These are phyloP conservation scores for Saccharomyces mikatae DNA, from an alignment of 805 yeast genomes.

Conservation along the genomic window DNA sequence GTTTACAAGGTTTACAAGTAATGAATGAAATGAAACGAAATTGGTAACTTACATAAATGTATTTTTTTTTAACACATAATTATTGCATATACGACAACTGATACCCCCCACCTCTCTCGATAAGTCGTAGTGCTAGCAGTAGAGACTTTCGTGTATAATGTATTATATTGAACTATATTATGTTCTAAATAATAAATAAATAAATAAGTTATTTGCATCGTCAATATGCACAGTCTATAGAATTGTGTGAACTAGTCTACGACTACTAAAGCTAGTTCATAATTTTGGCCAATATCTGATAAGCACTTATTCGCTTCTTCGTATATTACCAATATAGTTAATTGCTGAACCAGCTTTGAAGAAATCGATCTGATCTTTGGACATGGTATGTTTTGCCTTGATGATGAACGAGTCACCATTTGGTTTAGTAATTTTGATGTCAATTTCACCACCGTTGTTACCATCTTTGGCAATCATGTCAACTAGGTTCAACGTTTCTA, in stretches of 20 bases:
- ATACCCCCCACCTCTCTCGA: neutral
- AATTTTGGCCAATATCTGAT: neutral
- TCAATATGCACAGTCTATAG: neutral
- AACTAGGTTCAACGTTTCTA: slow-evolving; percentile 64
- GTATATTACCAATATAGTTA: slow-evolving; percentile 70
- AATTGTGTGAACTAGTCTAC: neutral
- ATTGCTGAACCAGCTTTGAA: slow-evolving; percentile 97
- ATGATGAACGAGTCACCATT: slow-evolving; percentile 65
- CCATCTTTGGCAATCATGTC: slow-evolving; percentile 79
- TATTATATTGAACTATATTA: neutral
- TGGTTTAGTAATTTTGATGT: slow-evolving; percentile 62
- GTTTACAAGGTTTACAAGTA: slow-evolving; percentile 35
- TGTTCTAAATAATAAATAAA: neutral
- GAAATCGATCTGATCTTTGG: slow-evolving; percentile 89
- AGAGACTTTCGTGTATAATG: neutral
- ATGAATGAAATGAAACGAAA: slow-evolving; percentile 27
- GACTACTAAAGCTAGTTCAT: neutral
- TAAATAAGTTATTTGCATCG: neutral
- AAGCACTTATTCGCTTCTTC: slow-evolving; percentile 20
- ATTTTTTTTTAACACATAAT: neutral
- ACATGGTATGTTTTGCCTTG: slow-evolving; percentile 89
- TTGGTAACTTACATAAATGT: neutral
- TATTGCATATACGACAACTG: neutral
- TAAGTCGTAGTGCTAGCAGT: neutral
- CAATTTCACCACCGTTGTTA: slow-evolving; percentile 75